Percentiles rank a stretch among this genome's conserved stretches.
phyloP scores from a whole-genome alignment of 2,329 filamentous ascomycete genomes.

The Sarocladiaceae sp. region DNA sequence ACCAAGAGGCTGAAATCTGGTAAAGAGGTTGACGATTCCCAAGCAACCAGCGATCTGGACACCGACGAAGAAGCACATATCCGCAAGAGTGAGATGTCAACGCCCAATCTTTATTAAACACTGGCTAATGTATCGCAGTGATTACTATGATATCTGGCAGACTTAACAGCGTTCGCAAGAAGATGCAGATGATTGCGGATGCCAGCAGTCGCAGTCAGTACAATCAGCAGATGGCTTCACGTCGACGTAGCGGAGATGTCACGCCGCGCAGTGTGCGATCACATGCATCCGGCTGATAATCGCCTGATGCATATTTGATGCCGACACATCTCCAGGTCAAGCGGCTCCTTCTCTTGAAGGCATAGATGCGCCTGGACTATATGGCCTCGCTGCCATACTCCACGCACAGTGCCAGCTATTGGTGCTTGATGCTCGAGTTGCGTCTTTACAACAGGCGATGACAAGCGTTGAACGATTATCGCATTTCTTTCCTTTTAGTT shows the following conservation, averaged over 20 bases:
- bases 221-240: conserved; percentile 34
- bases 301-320: conserved; percentile 8
- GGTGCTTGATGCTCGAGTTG: too few relatives aligned
- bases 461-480: too few relatives aligned
- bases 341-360: not conserved
- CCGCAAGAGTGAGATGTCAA: conserved; percentile 62
- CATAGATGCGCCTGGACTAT: too few relatives aligned
- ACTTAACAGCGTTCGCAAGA: conserved; percentile 53
- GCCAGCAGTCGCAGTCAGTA: conserved; percentile 44
- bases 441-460: too few relatives aligned
- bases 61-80: conserved; percentile 42
- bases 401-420: too few relatives aligned
- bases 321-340: conserved; percentile 13
- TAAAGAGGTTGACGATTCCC: conserved; percentile 34
- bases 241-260: conserved; percentile 51
- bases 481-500: not conserved
- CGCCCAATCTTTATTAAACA: not conserved
- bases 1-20: conserved; percentile 29
- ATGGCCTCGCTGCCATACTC: too few relatives aligned
- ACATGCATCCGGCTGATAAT: conserved; percentile 33
- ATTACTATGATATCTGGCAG: conserved; percentile 59
- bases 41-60: conserved; percentile 12
- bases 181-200: conserved; percentile 57
- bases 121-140: conserved; percentile 38
- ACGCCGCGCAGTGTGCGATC: conserved; percentile 51